Evolutionary conservation across 1,284 basidiomycete genomes (phyloP).

Genomic region (Farysia itapuensis): DNA sequence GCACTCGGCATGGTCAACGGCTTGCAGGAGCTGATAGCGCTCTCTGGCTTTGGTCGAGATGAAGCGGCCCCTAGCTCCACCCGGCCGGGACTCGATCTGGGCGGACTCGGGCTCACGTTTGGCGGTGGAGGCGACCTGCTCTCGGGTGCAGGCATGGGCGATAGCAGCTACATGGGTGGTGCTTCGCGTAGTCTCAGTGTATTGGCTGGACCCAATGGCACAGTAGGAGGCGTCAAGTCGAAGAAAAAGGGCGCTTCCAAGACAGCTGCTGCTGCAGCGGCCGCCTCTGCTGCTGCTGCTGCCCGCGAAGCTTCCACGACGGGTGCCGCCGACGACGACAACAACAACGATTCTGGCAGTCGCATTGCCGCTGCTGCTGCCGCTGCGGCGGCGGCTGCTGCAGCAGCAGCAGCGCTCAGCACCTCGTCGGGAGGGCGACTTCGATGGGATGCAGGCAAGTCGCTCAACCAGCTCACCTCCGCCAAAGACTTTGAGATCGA

Average conservation of each 20-base stretch:
- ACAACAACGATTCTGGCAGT: no score
- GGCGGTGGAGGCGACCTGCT: slow-evolving; percentile 32
- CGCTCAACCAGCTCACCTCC: slow-evolving; percentile 51
- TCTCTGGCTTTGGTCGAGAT: slow-evolving; percentile 37
- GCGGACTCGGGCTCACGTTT: slow-evolving; percentile 30
- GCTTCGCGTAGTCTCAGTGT: slow-evolving; percentile 19
- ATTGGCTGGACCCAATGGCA: slow-evolving; percentile 24
- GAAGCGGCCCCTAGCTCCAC: slow-evolving; percentile 9
- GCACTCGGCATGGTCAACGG: slow-evolving; percentile 27
- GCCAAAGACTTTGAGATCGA: slow-evolving; percentile 59
- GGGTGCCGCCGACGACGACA: slow-evolving; percentile 39
- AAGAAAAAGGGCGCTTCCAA: slow-evolving; percentile 39
- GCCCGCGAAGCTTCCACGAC: slow-evolving; percentile 33
- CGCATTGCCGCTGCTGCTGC: slow-evolving; percentile 30
- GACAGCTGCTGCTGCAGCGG: slow-evolving; percentile 27
- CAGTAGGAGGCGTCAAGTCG: slow-evolving; percentile 19
- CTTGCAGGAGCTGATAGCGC: slow-evolving; percentile 36
- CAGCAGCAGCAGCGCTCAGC: slow-evolving; percentile 31
- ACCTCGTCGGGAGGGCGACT: slow-evolving; percentile 47
- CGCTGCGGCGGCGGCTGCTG: slow-evolving; percentile 20
- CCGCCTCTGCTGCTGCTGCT: slow-evolving; percentile 25
- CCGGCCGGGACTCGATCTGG: slow-evolving; percentile 28
- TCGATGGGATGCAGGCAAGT: slow-evolving; percentile 56
- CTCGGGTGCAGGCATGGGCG: slow-evolving; percentile 43
- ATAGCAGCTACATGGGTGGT: slow-evolving; percentile 45